Conservation (phyloP, 768 basidiomycete genomes). For the Russula lepida region DNA sequence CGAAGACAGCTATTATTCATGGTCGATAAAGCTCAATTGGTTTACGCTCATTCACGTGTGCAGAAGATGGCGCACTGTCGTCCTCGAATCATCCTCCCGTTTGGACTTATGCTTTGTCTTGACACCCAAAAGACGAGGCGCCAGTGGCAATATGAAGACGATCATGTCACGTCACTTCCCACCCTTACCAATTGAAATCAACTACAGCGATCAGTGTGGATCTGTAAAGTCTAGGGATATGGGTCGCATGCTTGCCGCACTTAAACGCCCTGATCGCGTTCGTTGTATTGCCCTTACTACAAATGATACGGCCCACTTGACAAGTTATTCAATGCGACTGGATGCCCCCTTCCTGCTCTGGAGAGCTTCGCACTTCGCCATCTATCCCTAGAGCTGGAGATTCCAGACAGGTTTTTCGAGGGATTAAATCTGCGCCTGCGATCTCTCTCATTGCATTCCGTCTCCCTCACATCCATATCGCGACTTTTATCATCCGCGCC, state of each 20-base stretch:
- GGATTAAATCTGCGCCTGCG: neutral
- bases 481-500: neutral
- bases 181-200: neutral
- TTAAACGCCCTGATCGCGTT: neutral
- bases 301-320: too few species aligned
- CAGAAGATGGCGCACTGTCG: neutral
- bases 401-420: neutral
- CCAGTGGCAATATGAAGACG: neutral
- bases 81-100: neutral
- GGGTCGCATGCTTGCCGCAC: neutral
- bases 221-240: neutral
- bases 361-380: neutral
- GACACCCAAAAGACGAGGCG: neutral
- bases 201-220: neutral
- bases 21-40: neutral
- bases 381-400: rapidly evolving
- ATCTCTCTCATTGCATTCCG: neutral
- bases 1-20: neutral
- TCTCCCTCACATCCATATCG: neutral
- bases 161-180: neutral
- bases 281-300: neutral
- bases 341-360: neutral
- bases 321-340: neutral
- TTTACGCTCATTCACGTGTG: conserved; percentile 1
- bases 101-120: neutral